Evolutionary conservation across 2,329 filamentous ascomycete species (phyloP).

Genomic region (Neurospora sp.): DNA sequence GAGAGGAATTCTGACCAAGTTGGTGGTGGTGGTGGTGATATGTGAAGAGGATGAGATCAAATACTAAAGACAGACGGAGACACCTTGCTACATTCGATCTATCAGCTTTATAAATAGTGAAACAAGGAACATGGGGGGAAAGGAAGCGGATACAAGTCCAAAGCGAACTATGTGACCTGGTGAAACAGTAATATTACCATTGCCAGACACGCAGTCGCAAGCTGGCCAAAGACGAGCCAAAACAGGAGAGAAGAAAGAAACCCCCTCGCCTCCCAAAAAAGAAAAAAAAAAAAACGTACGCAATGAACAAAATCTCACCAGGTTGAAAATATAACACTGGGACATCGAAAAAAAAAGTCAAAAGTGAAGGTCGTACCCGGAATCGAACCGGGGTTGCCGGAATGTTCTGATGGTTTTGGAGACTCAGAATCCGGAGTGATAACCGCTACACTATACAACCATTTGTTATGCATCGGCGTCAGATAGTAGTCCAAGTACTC

Average conservation of each 20-base stretch:
- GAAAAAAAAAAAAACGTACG: neutral
- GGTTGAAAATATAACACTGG: neutral
- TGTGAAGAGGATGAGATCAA: neutral
- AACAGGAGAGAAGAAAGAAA: neutral
- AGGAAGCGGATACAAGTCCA: neutral
- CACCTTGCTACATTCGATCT: neutral
- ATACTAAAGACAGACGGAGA: neutral
- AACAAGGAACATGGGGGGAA: neutral
- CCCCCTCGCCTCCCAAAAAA: neutral
- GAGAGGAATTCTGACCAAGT: neutral
- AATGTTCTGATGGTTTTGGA: neutral
- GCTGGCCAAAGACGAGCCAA: neutral
- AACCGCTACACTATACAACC: neutral
- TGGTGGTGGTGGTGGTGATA: neutral
- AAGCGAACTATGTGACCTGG: neutral
- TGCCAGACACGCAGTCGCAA: neutral
- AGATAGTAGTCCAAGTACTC: neutral
- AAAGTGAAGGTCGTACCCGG: neutral
- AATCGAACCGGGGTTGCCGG: neutral
- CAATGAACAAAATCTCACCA: neutral
- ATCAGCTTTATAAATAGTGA: neutral
- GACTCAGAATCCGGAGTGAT: neutral
- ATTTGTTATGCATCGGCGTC: neutral
- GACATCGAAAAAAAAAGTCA: neutral
- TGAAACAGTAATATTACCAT: neutral